These are phyloP conservation scores for Globisporangium orthogonon DNA, from an alignment of 352 stramenopile genomes.

Conservation along the genomic window DNA sequence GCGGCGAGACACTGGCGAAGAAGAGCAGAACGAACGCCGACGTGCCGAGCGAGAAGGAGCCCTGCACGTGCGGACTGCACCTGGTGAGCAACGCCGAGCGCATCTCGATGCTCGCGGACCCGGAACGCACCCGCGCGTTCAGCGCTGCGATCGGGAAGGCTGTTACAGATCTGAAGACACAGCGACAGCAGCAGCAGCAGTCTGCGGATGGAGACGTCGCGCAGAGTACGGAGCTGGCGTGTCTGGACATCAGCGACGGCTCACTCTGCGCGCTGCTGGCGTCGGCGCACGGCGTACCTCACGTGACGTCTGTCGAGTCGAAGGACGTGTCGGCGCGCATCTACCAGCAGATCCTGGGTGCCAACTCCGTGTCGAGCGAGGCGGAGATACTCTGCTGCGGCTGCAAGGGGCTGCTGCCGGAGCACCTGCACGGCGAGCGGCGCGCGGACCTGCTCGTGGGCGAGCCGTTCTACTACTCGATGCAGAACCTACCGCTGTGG, in stretches of 20 bases:
- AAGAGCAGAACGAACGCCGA: conserved; percentile 25
- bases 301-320: conserved; percentile 71
- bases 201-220: background rate
- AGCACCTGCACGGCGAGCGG: conserved; percentile 48
- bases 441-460: conserved; percentile 54
- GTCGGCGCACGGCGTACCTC: conserved; percentile 31
- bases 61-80: conserved; percentile 69
- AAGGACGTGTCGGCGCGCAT: conserved; percentile 78
- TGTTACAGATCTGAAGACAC: conserved; percentile 12
- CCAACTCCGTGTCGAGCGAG: conserved; percentile 27
- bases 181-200: background rate
- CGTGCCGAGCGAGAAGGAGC: conserved; percentile 31
- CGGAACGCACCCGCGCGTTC: conserved; percentile 25
- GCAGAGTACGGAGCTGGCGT: conserved; percentile 21
- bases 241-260: conserved; percentile 73
- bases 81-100: conserved; percentile 77
- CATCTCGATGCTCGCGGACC: conserved; percentile 65
- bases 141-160: conserved; percentile 32
- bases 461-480: conserved; percentile 83
- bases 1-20: conserved; percentile 8
- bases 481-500: conserved; percentile 82
- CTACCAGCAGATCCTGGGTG: conserved; percentile 58
- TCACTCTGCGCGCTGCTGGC: conserved; percentile 61
- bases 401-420: conserved; percentile 52
- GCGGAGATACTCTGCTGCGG: conserved; percentile 58